Percentiles rank a stretch among this genome's conserved stretches.
These are phyloP conservation scores for Purshia tridentata DNA, from an alignment of 306 rosid genomes.

Conservation along the genomic window DNA sequence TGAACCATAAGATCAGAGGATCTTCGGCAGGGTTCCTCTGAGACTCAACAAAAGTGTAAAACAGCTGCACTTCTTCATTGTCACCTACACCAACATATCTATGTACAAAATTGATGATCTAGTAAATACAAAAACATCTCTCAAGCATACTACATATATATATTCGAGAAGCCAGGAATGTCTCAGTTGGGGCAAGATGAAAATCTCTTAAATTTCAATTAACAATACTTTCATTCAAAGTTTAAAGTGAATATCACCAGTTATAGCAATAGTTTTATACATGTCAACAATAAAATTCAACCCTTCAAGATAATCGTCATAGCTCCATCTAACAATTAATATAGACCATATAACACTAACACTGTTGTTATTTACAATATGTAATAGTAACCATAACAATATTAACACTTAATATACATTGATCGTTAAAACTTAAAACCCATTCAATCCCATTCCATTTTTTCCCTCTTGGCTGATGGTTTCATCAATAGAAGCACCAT, in stretches of 20 bases:
- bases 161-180: not conserved
- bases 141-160: not conserved
- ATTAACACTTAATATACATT: no score
- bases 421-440: no score
- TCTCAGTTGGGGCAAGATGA: not conserved
- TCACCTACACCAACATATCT: slow-evolving; percentile 23
- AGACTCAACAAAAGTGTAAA: slow-evolving; percentile 20
- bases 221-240: not conserved
- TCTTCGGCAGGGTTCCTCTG: slow-evolving; percentile 12
- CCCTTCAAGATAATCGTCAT: not conserved
- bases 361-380: no score
- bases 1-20: slow-evolving; percentile 14
- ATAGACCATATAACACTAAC: not conserved
- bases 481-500: no score
- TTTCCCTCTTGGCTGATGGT: not conserved
- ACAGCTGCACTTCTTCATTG: slow-evolving; percentile 17
- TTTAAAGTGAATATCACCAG: no score
- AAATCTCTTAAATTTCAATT: not conserved
- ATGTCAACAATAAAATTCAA: no score
- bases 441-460: not conserved
- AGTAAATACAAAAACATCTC: not conserved
- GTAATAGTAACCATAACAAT: no score
- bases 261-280: no score
- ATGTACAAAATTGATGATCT: not conserved
- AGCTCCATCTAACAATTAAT: not conserved